Conservation (phyloP, 345 rosid genomes). For the Geranium rotundifolium region DNA sequence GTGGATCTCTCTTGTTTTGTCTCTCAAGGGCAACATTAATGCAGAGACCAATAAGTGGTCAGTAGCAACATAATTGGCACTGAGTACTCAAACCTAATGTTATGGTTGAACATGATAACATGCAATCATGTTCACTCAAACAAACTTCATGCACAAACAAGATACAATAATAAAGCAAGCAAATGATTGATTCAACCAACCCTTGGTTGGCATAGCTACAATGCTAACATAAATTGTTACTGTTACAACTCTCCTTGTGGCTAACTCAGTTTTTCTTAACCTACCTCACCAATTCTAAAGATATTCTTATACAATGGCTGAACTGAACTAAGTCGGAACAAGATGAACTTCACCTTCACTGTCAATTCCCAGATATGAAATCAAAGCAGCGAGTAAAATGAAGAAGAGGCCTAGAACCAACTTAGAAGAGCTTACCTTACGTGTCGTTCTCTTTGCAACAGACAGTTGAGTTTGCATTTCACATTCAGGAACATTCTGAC, state of each 20-base stretch:
- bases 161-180: background rate
- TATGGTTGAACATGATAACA: too few species aligned
- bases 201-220: background rate
- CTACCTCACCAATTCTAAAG: background rate
- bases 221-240: background rate
- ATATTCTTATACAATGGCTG: background rate
- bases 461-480: constrained; percentile 6
- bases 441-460: constrained; percentile 7
- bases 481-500: constrained; percentile 8
- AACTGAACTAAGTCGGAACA: constrained; percentile 47
- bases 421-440: constrained; percentile 20
- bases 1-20: too few species aligned
- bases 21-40: too few species aligned
- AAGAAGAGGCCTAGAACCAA: constrained; percentile 27
- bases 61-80: too few species aligned
- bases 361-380: constrained; percentile 24
- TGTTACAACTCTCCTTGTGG: background rate
- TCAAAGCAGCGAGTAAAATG: constrained; percentile 24
- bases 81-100: too few species aligned
- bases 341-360: constrained; percentile 28
- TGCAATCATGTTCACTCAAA: too few species aligned
- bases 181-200: background rate
- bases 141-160: background rate
- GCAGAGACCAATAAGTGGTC: too few species aligned
- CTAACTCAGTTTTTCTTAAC: background rate